Percentiles rank a stretch among this genome's conserved stretches.
phyloP scores from a whole-genome alignment of 2,329 filamentous ascomycete genomes.

The Xylariaceae sp. region DNA sequence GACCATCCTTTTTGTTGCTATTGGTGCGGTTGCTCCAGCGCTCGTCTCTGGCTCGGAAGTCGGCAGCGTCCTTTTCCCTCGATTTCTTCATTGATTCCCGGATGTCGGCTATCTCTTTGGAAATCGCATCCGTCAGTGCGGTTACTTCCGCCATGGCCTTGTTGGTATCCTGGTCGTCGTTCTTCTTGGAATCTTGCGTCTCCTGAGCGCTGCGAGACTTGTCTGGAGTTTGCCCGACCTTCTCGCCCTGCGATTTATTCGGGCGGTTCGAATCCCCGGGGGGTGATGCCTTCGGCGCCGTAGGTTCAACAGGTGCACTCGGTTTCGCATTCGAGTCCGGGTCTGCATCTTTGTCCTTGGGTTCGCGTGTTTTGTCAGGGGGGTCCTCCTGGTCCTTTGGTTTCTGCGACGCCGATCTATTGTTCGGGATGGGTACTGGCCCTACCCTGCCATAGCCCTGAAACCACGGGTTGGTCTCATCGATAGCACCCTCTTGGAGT shows the following conservation, averaged over 20 bases:
- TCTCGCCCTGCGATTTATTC: not conserved
- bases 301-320: constrained; percentile 15
- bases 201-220: constrained; percentile 18
- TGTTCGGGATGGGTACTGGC: constrained; percentile 2
- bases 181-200: constrained; percentile 17
- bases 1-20: constrained; percentile 15
- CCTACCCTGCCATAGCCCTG: constrained; percentile 17
- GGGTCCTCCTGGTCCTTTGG: constrained; percentile 6
- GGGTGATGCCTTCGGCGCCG: constrained; percentile 8
- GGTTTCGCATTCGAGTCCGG: constrained; percentile 27
- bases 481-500: not conserved
- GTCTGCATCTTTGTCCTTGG: constrained; percentile 19
- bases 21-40: constrained; percentile 18
- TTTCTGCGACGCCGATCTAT: not conserved
- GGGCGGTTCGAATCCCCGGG: not conserved
- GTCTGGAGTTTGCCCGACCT: not conserved
- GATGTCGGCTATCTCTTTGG: not conserved
- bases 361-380: not conserved
- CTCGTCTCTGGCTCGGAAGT: constrained; percentile 17
- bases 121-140: not conserved
- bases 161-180: constrained; percentile 4
- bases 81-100: constrained; percentile 10
- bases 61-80: constrained; percentile 16
- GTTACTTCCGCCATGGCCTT: not conserved
- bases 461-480: constrained; percentile 18